Evolutionary conservation across 768 basidiomycete species (phyloP).

Genomic region (Cyclocybe cylindracea): DNA sequence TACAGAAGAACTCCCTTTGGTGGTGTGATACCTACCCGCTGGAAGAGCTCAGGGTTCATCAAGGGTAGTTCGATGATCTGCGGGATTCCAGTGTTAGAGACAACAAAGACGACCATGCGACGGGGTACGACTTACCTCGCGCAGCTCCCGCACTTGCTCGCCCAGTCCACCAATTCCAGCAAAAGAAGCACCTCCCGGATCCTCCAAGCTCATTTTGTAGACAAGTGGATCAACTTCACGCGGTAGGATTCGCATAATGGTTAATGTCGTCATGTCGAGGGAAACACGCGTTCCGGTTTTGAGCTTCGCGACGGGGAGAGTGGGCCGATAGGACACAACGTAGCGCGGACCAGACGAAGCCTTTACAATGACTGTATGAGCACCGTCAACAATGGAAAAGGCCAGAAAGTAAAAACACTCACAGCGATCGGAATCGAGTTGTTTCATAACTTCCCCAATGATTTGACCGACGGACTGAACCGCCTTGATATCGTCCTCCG

Average conservation of each 20-base stretch:
- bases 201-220: conserved; percentile 99
- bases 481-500: conserved; percentile 98
- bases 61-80: conserved; percentile 96
- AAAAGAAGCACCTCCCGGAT: conserved; percentile 93
- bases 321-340: conserved; percentile 94
- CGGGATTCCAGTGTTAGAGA: background rate
- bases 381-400: conserved; percentile 1
- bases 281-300: conserved; percentile 95
- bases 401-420: conserved; percentile 29
- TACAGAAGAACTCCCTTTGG: conserved; percentile 96
- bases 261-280: conserved; percentile 98
- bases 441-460: conserved; percentile 98
- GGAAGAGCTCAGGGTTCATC: conserved; percentile 91
- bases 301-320: conserved; percentile 88
- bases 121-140: conserved; percentile 65
- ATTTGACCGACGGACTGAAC: conserved; percentile 99
- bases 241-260: conserved; percentile 97
- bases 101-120: background rate
- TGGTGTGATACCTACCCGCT: conserved; percentile 94
- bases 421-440: conserved; percentile 98
- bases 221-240: conserved; percentile 97
- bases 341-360: conserved; percentile 98
- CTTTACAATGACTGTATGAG: conserved; percentile 86
- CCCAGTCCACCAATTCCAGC: conserved; percentile 95
- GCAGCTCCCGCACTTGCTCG: conserved; percentile 95